Evolutionary conservation across 1,139 yeast genomes (phyloP), one percentile per base, ranked within the genome.

Genomic region (Oligophagozyma castellii): DNA sequence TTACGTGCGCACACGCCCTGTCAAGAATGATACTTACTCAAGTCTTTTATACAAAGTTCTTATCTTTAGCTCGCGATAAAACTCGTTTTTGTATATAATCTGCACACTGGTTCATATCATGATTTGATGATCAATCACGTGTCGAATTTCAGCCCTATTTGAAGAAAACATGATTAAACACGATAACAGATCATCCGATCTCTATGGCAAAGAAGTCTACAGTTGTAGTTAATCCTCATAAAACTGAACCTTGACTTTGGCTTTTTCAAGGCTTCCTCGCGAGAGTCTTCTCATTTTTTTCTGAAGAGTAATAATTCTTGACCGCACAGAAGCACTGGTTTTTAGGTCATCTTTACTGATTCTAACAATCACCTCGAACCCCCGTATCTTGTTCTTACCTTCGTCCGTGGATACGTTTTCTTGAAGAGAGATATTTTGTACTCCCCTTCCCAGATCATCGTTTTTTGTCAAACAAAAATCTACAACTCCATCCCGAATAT

Each of bases 401-500:
- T 48, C 51, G 20, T 48, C 52, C 23, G 44, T 46, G 12, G 36
- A 34, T 20, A 12, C 21, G 7, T 27, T 23, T n/a, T 20, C 14
- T 14, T 26, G 23, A 4, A 26, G 4, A 4, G 28, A 19, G 5
- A 26, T 10, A 5, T 5, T 5, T 4, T 26, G 24, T 15, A 15
- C 12, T 8, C 15, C 24, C 23, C 12, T 26, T 14, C 15, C 28
- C 5, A 20, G 16, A 7, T 19, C 11, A 10, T 22, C 24, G n/a
- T 16, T 27, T 29, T 43, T 49, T 14, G 41, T 42, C 24, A 59
- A 50, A 29, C 44, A 45, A 39, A 59, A 59, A 34, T 58, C 53
- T 38, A 70, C 60, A 5, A 67, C 64, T 20, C 69, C 66, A 16
- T 70, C 74, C 39, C 76, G 59, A 24, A 73, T 71, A 42, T 69